Evolutionary conservation across 345 rosid genomes (phyloP), one percentile per base, ranked within the genome.

Genomic region (Zanthoxylum bungeanum): DNA sequence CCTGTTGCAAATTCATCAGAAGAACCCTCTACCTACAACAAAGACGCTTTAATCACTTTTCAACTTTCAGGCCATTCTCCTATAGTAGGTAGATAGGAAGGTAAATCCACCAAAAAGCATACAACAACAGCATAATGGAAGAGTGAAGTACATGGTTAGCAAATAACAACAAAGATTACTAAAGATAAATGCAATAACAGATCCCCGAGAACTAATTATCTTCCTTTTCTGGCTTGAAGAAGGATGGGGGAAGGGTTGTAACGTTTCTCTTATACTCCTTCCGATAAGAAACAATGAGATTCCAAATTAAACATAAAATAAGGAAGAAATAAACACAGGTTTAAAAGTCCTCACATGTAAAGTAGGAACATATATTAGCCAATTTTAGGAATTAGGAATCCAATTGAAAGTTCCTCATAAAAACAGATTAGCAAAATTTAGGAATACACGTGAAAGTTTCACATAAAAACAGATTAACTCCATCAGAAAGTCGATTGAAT

Each of bases 1-100:
- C 74, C 82, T 81, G 92, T 84, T 82, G 93, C 70, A 73, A 53
- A 80, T 65, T 86, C 91, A 85, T 86, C 64, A 76, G 57, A 75
- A 33, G 60, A 11, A 19, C 70, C 66, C 66, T 72, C 24, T 19
- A 66, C 46, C 28, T 47, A 60, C 31, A 46, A 66, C 12, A 71
- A 71, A 76, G 11, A 60, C 28, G 36, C 11, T 59, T 66, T 2
- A 22, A 59, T 49, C 66, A 68, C 56, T 28, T 61, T 36, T 30
- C 61, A 40, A 47, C 16, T 28, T 50, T 17, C 50, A 50, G 4
- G 42, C n/a, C n/a, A n/a, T n/a, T n/a, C n/a, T n/a, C n/a, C 28
- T 60, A 44, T 28, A 19, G 5, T 37, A 17, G 50, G 5, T 34
- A 31, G 4, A 34, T 60, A 25, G 34, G 47, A n/a, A 3, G 39